Evolutionary conservation across 1,284 basidiomycete species (phyloP), one percentile per base, ranked within the genome.

Genomic region (Cryptococcus sp.): DNA sequence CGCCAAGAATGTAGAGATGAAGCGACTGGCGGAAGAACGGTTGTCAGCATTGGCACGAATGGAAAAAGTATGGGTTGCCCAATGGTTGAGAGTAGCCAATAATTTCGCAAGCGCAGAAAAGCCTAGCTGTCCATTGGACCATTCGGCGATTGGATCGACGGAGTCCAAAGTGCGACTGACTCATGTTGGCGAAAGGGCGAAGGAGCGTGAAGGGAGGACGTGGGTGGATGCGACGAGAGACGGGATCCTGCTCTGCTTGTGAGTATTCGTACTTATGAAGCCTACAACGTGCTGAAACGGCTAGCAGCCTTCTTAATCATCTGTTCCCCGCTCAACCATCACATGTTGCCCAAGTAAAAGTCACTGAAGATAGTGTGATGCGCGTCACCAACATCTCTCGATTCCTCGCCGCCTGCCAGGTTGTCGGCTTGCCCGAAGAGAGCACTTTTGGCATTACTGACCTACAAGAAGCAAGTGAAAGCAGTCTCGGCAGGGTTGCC

Each of bases 231-330:
- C 88, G 1, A 73, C 93, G 59, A 80, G 85, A 65, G 91, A 94
- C 79, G 91, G 91, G 1, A 88, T 87, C 73, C 83, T 93, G 26
- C 82, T 94, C 22, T 93, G 90, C 84, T 87, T 90, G 91, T 92
- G 72, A 79, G 87, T 86, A 53, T 62, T 54, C 47, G 23, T 1
- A 25, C 20, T 5, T 13, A n/a, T n/a, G 3, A n/a, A 22, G 2
- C 7, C 7, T 65, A 46, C 8, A 20, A 22, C 41, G 37, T 11
- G 34, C 52, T 52, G 8, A 49, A 34, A 34, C 44, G 15, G 25
- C 34, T 47, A 23, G 7, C 50, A 68, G 67, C 59, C 65, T 73
- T 1, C 58, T 73, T 47, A 75, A 75, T 55, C 67, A 69, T 37
- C 65, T 72, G 17, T 74, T 72, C 58, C 70, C 69, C 3, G 51